Base-by-base conservation (phyloP, 805 yeast genomes). In the Saturnispora galanensis region DNA sequence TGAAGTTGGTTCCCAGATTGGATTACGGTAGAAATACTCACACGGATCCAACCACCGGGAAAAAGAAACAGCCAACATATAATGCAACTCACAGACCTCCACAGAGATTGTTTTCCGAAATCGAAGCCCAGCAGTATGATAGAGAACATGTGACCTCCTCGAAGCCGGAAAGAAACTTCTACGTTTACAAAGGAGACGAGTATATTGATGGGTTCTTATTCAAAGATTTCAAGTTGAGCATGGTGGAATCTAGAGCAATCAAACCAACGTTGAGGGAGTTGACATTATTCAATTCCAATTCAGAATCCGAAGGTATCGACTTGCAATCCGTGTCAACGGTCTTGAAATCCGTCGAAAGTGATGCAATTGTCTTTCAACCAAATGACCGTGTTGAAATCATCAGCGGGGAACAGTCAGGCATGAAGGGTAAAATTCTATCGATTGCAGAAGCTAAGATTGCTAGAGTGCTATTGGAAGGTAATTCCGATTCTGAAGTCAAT, bases 311-410 rank as follows among this genome's bases (percentile, higher is more conserved):
- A 48, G 89, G 89, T n/a, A 74, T 93, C 54, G 97, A 93, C 59
- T 70, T 93, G 46, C 78, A 88, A 4, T 77, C 89, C 0, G 79
- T 93, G 52, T 93, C 96, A 1, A 86, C 88, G 50, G 77, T 86
- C n/a, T 70, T 93, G 53, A 85, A 85, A 58, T 76, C 76, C 50
- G 68, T 77, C 2, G 70, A 76, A 43, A 73, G 73, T 32, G 69
- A 75, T 17, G 66, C 73, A 28, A 70, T 78, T 31, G 64, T 72
- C 3, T 90, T 89, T 68, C 96, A 87, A 62, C 86, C 94, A 5
- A 97, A 96, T 53, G 98, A 93, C 62, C 76, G 84, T 53, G 96
- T 93, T 39, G 96, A 89, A 64, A 84, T 93, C 40, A 73, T 84
- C 42, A 78, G 79, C 51, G 98, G 98, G 60, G 98, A 93, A 66